Percentiles rank a stretch among this genome's conserved stretches.
Evolutionary conservation across 2,329 filamentous ascomycete species (phyloP).

Genomic region (Thelonectria rubi): DNA sequence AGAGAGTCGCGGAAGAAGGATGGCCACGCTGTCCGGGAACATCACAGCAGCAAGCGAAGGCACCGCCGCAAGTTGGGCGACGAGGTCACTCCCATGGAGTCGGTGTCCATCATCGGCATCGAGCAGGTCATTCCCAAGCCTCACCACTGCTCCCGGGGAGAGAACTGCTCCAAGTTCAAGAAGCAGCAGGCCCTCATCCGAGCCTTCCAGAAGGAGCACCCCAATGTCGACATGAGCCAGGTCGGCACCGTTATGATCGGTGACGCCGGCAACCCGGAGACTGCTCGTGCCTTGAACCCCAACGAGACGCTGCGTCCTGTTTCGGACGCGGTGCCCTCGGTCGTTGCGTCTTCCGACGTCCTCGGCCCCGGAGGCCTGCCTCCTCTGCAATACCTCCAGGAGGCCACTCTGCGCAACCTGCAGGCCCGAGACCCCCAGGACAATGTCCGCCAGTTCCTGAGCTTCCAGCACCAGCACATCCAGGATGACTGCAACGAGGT

Average conservation of each 20-base stretch:
- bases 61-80: slow-evolving; percentile 57
- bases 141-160: slow-evolving; percentile 86
- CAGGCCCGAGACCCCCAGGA: slow-evolving; percentile 85
- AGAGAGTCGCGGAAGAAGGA: slow-evolving; percentile 56
- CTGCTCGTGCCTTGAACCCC: slow-evolving; percentile 65
- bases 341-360: slow-evolving; percentile 91
- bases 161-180: slow-evolving; percentile 83
- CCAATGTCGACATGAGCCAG: slow-evolving; percentile 63
- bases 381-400: slow-evolving; percentile 75
- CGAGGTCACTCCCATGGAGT: slow-evolving; percentile 82
- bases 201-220: slow-evolving; percentile 78
- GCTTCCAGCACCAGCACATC: slow-evolving; percentile 73
- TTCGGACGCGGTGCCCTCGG: slow-evolving; percentile 80
- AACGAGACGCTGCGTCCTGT: slow-evolving; percentile 69
- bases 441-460: slow-evolving; percentile 90
- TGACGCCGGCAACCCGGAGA: slow-evolving; percentile 79
- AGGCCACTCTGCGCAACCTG: slow-evolving; percentile 75
- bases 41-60: slow-evolving; percentile 53
- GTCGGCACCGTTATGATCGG: slow-evolving; percentile 80
- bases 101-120: slow-evolving; percentile 90
- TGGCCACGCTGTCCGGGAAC: slow-evolving; percentile 46
- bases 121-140: slow-evolving; percentile 87
- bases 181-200: slow-evolving; percentile 82
- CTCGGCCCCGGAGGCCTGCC: slow-evolving; percentile 75
- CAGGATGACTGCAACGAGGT: slow-evolving; percentile 61